Evolutionary conservation across 78 protist genomes (phyloP).

Genomic region (Isochrysis galbana): DNA sequence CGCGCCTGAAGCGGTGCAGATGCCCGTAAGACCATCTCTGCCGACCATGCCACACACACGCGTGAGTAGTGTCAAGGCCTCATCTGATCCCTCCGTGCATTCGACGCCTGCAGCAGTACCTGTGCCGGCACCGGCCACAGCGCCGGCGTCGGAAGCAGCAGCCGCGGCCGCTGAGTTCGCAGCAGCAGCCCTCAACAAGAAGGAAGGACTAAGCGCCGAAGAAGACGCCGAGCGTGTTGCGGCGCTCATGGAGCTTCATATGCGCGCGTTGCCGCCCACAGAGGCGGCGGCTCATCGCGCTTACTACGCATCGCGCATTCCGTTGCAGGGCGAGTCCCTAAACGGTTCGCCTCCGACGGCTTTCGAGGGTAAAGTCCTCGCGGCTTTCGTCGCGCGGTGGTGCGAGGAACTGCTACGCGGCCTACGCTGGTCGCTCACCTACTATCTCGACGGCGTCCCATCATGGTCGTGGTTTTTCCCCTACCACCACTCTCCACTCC

Average conservation of each 20-base stretch:
- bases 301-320: slow-evolving; percentile 7
- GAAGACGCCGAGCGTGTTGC: neutral
- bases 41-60: too few relatives aligned
- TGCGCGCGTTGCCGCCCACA: neutral
- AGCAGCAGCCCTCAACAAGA: neutral
- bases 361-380: neutral
- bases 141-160: neutral
- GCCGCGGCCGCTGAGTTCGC: neutral
- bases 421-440: neutral
- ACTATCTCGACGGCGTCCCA: neutral
- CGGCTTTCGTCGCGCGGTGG: neutral
- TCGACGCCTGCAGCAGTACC: too few relatives aligned
- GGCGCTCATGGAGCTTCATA: neutral
- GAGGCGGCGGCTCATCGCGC: neutral
- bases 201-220: neutral
- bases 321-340: neutral
- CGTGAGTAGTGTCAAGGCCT: too few relatives aligned
- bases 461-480: neutral
- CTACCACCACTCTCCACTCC: slow-evolving; percentile 14
- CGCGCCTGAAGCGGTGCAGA: too few relatives aligned
- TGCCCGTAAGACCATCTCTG: too few relatives aligned
- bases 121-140: neutral
- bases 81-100: too few relatives aligned
- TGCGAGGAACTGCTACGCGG: neutral
- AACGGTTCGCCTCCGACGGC: neutral